Base-by-base conservation (phyloP, 2,329 filamentous ascomycete species). In the Calonectria hongkongensis region DNA sequence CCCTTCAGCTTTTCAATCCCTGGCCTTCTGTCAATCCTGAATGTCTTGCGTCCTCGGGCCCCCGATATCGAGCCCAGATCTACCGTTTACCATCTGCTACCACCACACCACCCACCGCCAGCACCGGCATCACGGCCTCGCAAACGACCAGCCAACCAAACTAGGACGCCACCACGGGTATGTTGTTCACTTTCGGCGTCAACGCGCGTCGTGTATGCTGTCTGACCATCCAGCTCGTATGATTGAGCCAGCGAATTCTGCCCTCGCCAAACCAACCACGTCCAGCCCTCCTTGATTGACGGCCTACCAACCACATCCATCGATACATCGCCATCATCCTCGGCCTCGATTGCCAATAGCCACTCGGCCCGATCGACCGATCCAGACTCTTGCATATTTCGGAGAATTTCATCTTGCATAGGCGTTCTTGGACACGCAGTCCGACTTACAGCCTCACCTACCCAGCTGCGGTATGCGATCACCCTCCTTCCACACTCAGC, bases 71-170 rank as follows among this genome's bases (percentile, higher is more conserved):
- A 43, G 43, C 54, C 36, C 36, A 28, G 27, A 51, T 43, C 45
- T 54, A 15, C 27, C 51, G 41, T 54, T 56, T 25, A 39, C 47
- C 54, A 63, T 25, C 36, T 13, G 36, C 66, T 66, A 54, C 63
- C 54, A 60, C 50, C 43, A 48, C 50, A 56, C 51, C 54, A 47
- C 54, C 33, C 66, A 30, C 66, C 45, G 56, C 54, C 54, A 56
- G 54, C 45, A 39, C 43, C 27, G 54, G 54, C 50, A 33, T 71
- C 63, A 67, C 69, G 28, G 54, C 47, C 33, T 70, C 33, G 28
- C 68, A 45, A 58, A 58, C 56, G 28, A 39, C 66, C 48, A 39
- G 30, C 58, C 67, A 56, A 60, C 68, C 50, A 71, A 36, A 62
- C 47, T 18, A 62, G 45, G 25, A 51, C 36, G 15, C 54, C 12